Evolutionary conservation across 108 stramenopile species (phyloP).

Genomic region (Skeletonema marinoi): DNA sequence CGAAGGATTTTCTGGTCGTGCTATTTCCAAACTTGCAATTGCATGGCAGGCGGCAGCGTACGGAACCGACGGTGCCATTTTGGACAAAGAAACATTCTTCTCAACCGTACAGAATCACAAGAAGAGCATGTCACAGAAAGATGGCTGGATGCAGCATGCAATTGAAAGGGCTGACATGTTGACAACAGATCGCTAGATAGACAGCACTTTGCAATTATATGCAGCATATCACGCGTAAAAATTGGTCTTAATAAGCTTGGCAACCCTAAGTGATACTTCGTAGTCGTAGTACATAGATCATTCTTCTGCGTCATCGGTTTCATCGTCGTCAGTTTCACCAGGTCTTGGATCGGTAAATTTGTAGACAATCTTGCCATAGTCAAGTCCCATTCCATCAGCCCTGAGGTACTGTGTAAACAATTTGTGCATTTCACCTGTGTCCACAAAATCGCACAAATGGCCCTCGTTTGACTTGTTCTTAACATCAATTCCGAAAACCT

Average conservation of each 20-base stretch:
- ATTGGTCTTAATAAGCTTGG: background rate
- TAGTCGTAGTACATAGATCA: background rate
- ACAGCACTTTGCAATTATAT: background rate
- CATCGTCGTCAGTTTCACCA: background rate
- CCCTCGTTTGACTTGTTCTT: constrained; percentile 61
- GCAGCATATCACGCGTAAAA: background rate
- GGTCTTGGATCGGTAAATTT: constrained; percentile 30
- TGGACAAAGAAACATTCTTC: constrained; percentile 81
- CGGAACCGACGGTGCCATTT: constrained; percentile 88
- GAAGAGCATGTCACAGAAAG: constrained; percentile 78
- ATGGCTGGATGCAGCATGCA: constrained; percentile 82
- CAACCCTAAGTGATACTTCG: background rate
- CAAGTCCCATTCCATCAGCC: constrained; percentile 87
- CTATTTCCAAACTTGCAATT: constrained; percentile 97
- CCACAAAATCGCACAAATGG: constrained; percentile 80
- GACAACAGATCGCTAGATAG: constrained; percentile 59
- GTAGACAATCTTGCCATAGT: constrained; percentile 70
- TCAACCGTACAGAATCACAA: constrained; percentile 85
- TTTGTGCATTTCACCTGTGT: constrained; percentile 72
- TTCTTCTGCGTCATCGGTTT: background rate
- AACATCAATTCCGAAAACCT: constrained; percentile 84
- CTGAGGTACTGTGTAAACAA: constrained; percentile 53
- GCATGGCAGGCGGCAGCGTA: constrained; percentile 99
- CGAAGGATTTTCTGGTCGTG: constrained; percentile 97
- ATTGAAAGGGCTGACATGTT: constrained; percentile 66